A percentile compares a stretch with the other conserved stretches of the same genome.
These are phyloP conservation scores for Myxozyma geophila DNA, from an alignment of 805 yeast species.

Conservation along the genomic window DNA sequence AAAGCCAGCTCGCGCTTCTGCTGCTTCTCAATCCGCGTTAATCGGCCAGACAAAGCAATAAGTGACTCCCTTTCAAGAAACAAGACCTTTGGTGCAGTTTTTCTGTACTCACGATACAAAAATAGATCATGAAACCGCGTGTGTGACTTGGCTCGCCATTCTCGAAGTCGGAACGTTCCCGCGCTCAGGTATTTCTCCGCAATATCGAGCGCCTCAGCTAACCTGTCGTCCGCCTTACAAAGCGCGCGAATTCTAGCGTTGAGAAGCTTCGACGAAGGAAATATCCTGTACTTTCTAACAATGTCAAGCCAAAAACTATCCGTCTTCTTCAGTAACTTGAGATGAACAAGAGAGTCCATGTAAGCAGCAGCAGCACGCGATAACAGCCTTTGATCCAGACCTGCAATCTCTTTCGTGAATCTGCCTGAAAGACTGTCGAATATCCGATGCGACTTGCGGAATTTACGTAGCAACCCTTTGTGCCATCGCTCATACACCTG, in stretches of 20 bases:
- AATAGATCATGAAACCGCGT: not conserved
- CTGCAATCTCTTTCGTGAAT: conserved; percentile 3
- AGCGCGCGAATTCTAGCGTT: conserved; percentile 19
- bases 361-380: conserved; percentile 10
- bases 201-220: not conserved
- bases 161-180: not conserved
- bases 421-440: conserved; percentile 9
- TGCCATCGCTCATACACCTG: conserved; percentile 16
- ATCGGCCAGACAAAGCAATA: not conserved
- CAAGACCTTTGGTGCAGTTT: too few relatives aligned
- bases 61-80: not conserved
- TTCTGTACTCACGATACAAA: not conserved
- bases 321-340: not conserved
- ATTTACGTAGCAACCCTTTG: not conserved
- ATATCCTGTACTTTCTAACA: not conserved
- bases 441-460: not conserved
- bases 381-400: not conserved
- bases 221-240: not conserved
- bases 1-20: not conserved
- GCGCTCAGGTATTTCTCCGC: conserved; percentile 5
- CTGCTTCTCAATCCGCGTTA: not conserved
- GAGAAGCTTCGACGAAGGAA: not conserved
- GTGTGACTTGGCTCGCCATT: not conserved
- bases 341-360: conserved; percentile 13
- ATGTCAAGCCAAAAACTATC: conserved; percentile 9